phyloP scores from a whole-genome alignment of 768 basidiomycete genomes.

The Pleurotus citrinopileatus region DNA sequence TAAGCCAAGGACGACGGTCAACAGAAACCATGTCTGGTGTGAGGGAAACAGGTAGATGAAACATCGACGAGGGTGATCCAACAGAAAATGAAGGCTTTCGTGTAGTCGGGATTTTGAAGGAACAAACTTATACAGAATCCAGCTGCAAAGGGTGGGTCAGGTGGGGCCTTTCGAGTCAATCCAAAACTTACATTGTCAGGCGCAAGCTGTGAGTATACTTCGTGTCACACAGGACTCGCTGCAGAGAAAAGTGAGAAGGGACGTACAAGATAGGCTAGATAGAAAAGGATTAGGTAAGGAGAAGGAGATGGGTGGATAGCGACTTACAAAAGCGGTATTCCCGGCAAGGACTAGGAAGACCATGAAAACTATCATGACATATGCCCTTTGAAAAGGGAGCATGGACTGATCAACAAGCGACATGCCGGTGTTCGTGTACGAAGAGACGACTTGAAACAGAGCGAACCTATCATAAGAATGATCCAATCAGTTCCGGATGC shows the following conservation, averaged over 20 bases:
- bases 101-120: slow-evolving; percentile 55
- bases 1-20: slow-evolving; percentile 62
- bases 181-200: slow-evolving; percentile 67
- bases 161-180: neutral
- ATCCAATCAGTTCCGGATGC: neutral
- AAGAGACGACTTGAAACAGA: slow-evolving; percentile 78
- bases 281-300: neutral
- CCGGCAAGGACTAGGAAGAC: slow-evolving; percentile 82
- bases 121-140: slow-evolving; percentile 64
- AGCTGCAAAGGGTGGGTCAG: slow-evolving; percentile 44
- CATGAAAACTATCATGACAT: slow-evolving; percentile 74
- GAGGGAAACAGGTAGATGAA: slow-evolving; percentile 90
- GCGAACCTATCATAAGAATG: slow-evolving; percentile 59
- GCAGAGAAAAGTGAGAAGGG: neutral
- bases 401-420: slow-evolving; percentile 88
- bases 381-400: slow-evolving; percentile 87
- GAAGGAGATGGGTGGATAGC: neutral
- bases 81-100: slow-evolving; percentile 86
- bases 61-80: slow-evolving; percentile 93
- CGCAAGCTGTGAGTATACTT: slow-evolving; percentile 53
- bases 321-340: slow-evolving; percentile 89
- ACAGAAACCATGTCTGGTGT: slow-evolving; percentile 91
- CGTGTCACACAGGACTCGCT: neutral
- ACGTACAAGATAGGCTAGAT: slow-evolving; percentile 83
- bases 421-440: slow-evolving; percentile 87